A percentile compares a stretch with the other conserved stretches of the same genome.
phyloP scores from a whole-genome alignment of 345 rosid species.

The Camelina neglecta region DNA sequence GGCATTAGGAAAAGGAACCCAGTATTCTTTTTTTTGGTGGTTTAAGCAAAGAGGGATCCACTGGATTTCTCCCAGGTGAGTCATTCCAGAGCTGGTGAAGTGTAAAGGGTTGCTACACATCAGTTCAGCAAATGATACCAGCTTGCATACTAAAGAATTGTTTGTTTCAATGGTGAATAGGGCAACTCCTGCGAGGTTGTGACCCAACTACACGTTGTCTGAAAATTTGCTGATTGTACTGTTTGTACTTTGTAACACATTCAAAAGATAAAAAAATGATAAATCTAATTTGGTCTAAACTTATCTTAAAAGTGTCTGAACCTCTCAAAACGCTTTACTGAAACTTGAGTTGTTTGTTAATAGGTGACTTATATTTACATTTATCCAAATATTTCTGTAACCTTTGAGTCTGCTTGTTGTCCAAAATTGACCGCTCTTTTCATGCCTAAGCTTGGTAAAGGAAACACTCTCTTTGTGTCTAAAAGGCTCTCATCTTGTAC shows the following conservation, averaged over 20 bases:
- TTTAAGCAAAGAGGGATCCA: slow-evolving; percentile 2
- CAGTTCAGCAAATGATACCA: slow-evolving; percentile 24
- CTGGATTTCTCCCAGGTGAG: slow-evolving; percentile 18
- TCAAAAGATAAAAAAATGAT: slow-evolving; percentile 9
- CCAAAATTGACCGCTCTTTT: neutral
- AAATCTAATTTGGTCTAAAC: neutral
- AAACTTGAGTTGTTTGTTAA: too few species aligned
- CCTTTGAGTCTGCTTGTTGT: neutral
- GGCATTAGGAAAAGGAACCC: slow-evolving; percentile 3
- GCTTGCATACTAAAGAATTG: slow-evolving; percentile 9
- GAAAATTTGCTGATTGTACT: slow-evolving; percentile 26
- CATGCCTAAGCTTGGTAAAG: neutral
- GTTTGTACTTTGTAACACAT: slow-evolving; percentile 21
- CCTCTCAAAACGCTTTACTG: neutral
- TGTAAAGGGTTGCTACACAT: slow-evolving; percentile 19
- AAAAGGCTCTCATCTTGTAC: neutral
- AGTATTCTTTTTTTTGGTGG: neutral
- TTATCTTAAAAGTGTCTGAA: neutral
- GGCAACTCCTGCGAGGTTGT: neutral
- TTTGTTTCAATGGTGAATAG: slow-evolving; percentile 16
- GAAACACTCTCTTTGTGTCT: neutral
- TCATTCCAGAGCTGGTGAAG: slow-evolving; percentile 8
- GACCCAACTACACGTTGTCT: slow-evolving; percentile 5
- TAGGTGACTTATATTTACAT: neutral
- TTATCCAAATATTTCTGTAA: neutral